Base-by-base conservation (phyloP, 805 yeast species). In the Saccharomycopsis guyanensis region DNA sequence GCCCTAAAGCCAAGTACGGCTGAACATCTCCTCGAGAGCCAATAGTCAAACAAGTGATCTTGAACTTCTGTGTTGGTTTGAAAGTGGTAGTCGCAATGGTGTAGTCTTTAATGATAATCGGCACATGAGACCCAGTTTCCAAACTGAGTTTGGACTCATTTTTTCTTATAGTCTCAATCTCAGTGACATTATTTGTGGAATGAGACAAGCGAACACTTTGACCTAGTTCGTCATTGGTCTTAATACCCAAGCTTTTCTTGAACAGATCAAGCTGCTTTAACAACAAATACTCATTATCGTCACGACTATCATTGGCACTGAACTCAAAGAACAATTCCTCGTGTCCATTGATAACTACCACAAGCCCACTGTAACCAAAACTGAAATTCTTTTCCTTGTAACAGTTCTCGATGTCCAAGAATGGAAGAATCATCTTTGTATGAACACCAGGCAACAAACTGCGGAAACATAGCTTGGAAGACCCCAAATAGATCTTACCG, bases 21-120 rank as follows among this genome's bases (percentile, higher is more conserved):
- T 91, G 97, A 4, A 91, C 97, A 63, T 91, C 97, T 29, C 97
- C 97, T 49, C 97, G 72, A 0, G 96, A 87, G 0, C 97, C 97
- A 56, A 91, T 91, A 0, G 97, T 91, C 48, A 91, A 63, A 40
- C 87, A 65, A 0, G 84, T 80, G 57, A 89, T 74, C 24, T 71
- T 73, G 55, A 72, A 73, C 2, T 77, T 63, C 42, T 75, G 70
- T 1, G 69, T 58, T 0, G 95, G 72, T 0, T 76, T 74, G n/a
- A 41, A 10, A 7, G 35, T 32, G n/a, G 23, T 40, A 3, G 42
- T 40, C 49, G 68, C 61, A 49, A 69, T 66, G 0, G 86, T 85
- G 40, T 77, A 75, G 41, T 79, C 83, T 55, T 81, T 88, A 41
- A 83, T 62, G 20, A 84, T 72, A 10, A 85, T 68, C 0, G 93